These are phyloP conservation scores for Punica granatum DNA, from an alignment of 345 rosid genomes.

Conservation along the genomic window DNA sequence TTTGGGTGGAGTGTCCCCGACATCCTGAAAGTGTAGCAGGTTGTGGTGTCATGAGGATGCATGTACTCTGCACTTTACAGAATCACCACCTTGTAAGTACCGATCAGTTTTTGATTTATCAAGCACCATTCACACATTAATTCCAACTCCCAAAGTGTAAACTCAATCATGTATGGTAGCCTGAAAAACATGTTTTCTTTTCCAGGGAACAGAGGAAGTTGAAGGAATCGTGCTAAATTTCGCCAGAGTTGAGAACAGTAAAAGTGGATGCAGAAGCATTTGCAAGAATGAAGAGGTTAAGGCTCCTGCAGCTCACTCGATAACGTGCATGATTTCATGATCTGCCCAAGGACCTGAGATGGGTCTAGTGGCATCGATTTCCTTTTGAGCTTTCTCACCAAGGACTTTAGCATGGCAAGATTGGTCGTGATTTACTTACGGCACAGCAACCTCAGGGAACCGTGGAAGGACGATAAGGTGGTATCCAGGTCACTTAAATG, in stretches of 20 bases:
- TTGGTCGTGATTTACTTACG: background rate
- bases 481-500: too few relatives aligned
- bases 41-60: too few relatives aligned
- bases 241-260: background rate
- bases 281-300: background rate
- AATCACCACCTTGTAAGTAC: too few relatives aligned
- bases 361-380: background rate
- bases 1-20: too few relatives aligned
- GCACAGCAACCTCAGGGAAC: background rate
- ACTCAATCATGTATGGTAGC: too few relatives aligned
- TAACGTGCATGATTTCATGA: background rate
- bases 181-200: too few relatives aligned
- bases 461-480: constrained; percentile 5
- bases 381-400: background rate
- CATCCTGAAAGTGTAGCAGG: too few relatives aligned
- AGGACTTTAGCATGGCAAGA: background rate
- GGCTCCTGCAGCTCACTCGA: background rate
- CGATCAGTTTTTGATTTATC: too few relatives aligned
- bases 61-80: too few relatives aligned
- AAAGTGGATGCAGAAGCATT: background rate
- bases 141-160: too few relatives aligned
- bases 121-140: too few relatives aligned
- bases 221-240: constrained; percentile 2
- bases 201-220: background rate
- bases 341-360: background rate